A percentile compares a stretch with the other conserved stretches of the same genome.
These are phyloP conservation scores for Mycosphaerella arachidis DNA, from an alignment of 2,329 filamentous ascomycete genomes.

Conservation along the genomic window DNA sequence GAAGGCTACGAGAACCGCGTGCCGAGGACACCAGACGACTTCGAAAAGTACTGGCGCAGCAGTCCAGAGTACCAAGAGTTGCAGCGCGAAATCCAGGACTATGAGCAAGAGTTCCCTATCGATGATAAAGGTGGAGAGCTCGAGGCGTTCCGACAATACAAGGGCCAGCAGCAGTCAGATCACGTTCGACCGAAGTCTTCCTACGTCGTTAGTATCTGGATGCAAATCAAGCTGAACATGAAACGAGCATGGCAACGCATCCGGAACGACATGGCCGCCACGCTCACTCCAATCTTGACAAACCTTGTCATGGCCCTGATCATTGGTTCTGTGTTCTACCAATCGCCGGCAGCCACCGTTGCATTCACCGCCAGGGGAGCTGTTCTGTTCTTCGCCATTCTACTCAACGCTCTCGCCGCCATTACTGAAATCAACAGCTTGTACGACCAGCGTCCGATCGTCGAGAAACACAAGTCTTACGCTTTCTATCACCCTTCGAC, in stretches of 20 bases:
- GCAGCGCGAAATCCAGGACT: slow-evolving; percentile 47
- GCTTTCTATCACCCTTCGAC: slow-evolving; percentile 36
- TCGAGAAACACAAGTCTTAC: slow-evolving; percentile 45
- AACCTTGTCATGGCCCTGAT: slow-evolving; percentile 57
- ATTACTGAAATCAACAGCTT: slow-evolving; percentile 65
- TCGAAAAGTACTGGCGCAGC: slow-evolving; percentile 50
- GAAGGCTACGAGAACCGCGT: slow-evolving; percentile 58
- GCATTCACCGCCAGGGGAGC: slow-evolving; percentile 54
- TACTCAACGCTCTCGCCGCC: slow-evolving; percentile 56
- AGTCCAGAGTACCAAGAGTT: slow-evolving; percentile 45
- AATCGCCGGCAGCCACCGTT: slow-evolving; percentile 46
- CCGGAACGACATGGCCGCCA: slow-evolving; percentile 49
- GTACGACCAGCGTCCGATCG: slow-evolving; percentile 45
- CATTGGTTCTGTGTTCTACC: slow-evolving; percentile 58
- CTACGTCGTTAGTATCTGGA: slow-evolving; percentile 53
- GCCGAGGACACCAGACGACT: slow-evolving; percentile 66
- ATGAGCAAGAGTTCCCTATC: slow-evolving; percentile 46
- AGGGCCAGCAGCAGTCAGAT: slow-evolving; percentile 50
- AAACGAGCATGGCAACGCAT: slow-evolving; percentile 49
- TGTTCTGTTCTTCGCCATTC: slow-evolving; percentile 56
- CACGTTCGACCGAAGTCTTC: slow-evolving; percentile 53
- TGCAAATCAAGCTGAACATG: slow-evolving; percentile 52
- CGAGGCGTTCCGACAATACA: slow-evolving; percentile 45
- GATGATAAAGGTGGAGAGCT: slow-evolving; percentile 38
- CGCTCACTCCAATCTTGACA: slow-evolving; percentile 43